Evolutionary conservation across 2,329 filamentous ascomycete genomes (phyloP), one percentile per base, ranked within the genome.

Genomic region (Aureobasidium sp.): DNA sequence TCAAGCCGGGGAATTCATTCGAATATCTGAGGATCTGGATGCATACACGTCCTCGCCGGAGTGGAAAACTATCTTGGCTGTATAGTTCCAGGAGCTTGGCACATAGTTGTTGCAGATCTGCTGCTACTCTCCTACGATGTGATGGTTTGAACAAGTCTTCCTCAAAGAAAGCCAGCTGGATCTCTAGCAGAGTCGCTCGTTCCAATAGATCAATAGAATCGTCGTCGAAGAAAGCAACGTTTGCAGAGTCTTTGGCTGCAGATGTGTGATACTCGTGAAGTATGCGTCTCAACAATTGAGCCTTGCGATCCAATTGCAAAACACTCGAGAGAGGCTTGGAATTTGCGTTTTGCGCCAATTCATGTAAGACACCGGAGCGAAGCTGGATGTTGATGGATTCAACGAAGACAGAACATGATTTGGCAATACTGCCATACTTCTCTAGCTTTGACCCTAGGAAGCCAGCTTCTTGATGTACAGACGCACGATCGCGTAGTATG

Each of bases 371-470:
- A 6, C 59, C 59, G 12, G 59, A 25, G 17, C 29, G 41, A 34
- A 61, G 27, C 20, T 55, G 59, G 14, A 61, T 15, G 12, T 17
- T 20, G 27, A 55, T 25, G 3, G 59, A 36, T 9, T 55, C 59
- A 5, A n/a, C n/a, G 6, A 55, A 60, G 11, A 36, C 2, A 6
- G 45, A 39, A 25, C 44, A 49, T 9, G 57, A 60, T 42, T 48
- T 48, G 15, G 44, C 14, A 3, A 62, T 20, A 42, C 88, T 85
- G 2, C 83, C 87, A 67, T 89, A 80, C 12, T 84, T 78, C 69
- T 90, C 88, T 42, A 89, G 76, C 69, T 90, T 91, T 59, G 79
- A 79, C 0, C 81, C 74, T 1, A 89, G 74, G 64, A 86, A 81
- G 0, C 84, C 86, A 65, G 80, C 80, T 47, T 83, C 79, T 70